Base-by-base conservation (phyloP, 106 monocot species). In the Dactylorhiza incarnata region DNA sequence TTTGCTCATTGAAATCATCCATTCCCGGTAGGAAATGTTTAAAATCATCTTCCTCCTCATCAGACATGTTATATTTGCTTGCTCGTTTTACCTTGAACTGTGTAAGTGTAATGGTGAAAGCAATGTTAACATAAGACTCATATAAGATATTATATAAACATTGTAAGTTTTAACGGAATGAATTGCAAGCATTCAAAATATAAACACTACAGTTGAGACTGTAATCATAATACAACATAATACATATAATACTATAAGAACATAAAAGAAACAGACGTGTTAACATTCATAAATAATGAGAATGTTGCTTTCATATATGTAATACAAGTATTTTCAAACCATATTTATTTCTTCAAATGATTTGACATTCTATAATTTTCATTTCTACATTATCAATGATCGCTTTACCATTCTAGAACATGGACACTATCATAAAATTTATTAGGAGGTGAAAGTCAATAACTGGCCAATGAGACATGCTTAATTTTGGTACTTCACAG, bases 1-100 rank as follows among this genome's bases (percentile, higher is more conserved):
- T 29, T 43, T 90, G 84, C n/a, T 96, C 95, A 45, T 87, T 82
- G 81, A 96, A 93, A 86, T 96, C 95, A 89, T 96, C 95, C 25
- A 44, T 73, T 77, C 37, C 74, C 43, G 75, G 75, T 69, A 93
- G 65, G 12, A 67, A 61, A 1, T 79, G 68, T 43, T 25, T 24
- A 44, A 73, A 19, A 11, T 82, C 82, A 65, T 85, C 84, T 62
- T 95, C 95, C 5, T 92, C 92, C 0, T 75, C 92, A 76, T 95
- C 95, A 45, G 87, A 86, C 78, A 93, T 62, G 78, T 96, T 89
- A 75, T 81, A 93, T 80, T 91, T 93, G 76, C 78, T 91, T 26
- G 70, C 62, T 79, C 81, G 90, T 87, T 87, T 93, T 77, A 84
- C 67, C 75, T 96, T 93, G 48, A 81, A 74, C 93, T 95, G 69